Evolutionary conservation across 139 green algal species (phyloP), one percentile per base, ranked within the genome.

Genomic region (Closterium sp.): DNA sequence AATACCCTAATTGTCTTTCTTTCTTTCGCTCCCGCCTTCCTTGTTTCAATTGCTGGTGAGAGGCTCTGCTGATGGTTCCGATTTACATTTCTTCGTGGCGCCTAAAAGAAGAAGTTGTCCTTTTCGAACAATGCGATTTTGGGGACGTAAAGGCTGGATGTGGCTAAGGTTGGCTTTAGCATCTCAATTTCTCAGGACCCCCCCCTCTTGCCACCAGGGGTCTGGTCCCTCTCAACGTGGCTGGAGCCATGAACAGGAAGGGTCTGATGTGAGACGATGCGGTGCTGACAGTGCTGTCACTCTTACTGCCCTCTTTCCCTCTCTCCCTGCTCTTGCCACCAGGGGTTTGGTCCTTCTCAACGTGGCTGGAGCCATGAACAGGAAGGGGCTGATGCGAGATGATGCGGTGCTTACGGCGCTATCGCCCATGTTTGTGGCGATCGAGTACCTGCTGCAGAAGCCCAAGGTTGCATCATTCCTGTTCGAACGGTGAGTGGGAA

Each of bases 241-340:
- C 95, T 6, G 95, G 95, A 30, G 95, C 89, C 33, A 97, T 98
- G 97, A 99, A 99, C 95, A 98, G 97, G 92, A 98, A 98, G 94
- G 94, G 91, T 19, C 88, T 95, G 25, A 32, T 84, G 66, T 8
- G 95, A 5, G 97, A 99, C 94, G 98, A 96, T 95, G 94, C 97
- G 23, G 96, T 98, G 38, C 88, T 96, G 84, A 84, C 97, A 4
- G 94, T 95, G 0, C 94, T 96, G 85, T 81, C 83, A 83, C 64
- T 83, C 64, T 16, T 83, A 10, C 12, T 10, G 12, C 16, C 16
- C 81, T 19, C 6, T 85, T 85, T 85, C 81, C 19, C 81, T 19
- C 30, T 25, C 31, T 8, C 84, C 84, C 31, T n/a, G 8, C 84
- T 87, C 32, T n/a, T 30, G 4, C 31, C 84, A 36, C n/a, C 84